Percentiles rank a stretch among this genome's conserved stretches.
Conservation (phyloP, 1,284 basidiomycete genomes). For the Tilletia caries region DNA sequence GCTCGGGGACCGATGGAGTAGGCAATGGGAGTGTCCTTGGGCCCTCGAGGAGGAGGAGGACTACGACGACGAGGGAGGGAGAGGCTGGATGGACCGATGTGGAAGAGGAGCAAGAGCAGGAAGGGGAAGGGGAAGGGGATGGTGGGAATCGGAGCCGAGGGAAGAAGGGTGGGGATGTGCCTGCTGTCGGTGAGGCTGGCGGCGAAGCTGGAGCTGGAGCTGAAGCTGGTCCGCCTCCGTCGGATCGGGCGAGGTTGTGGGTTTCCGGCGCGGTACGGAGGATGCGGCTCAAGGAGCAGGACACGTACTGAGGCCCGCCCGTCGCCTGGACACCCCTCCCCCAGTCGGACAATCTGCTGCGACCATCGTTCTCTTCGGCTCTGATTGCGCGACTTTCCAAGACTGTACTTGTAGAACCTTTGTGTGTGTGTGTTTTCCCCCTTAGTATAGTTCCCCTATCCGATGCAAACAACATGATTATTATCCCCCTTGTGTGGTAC, state of each 20-base stretch:
- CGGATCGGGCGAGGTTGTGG: constrained; percentile 1
- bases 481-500: too few relatives aligned
- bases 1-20: neutral
- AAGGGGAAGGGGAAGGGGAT: neutral
- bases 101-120: too few relatives aligned
- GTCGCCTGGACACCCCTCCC: too few relatives aligned
- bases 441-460: too few relatives aligned
- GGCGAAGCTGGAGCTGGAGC: neutral
- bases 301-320: constrained; percentile 6
- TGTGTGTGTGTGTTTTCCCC: too few relatives aligned
- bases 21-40: neutral
- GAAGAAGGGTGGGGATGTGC: neutral
- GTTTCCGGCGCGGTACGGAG: neutral
- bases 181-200: neutral
- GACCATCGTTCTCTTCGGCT: too few relatives aligned
- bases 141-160: too few relatives aligned
- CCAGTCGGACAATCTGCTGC: too few relatives aligned
- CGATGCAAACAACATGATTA: too few relatives aligned
- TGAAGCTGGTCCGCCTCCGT: neutral
- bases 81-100: neutral
- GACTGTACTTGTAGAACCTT: too few relatives aligned
- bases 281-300: constrained; percentile 5
- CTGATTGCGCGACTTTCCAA: too few relatives aligned
- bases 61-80: neutral
- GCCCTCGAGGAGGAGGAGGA: constrained; percentile 1